Base-by-base conservation (phyloP, 163 green algal species). In the Scenedesmus sp. region DNA sequence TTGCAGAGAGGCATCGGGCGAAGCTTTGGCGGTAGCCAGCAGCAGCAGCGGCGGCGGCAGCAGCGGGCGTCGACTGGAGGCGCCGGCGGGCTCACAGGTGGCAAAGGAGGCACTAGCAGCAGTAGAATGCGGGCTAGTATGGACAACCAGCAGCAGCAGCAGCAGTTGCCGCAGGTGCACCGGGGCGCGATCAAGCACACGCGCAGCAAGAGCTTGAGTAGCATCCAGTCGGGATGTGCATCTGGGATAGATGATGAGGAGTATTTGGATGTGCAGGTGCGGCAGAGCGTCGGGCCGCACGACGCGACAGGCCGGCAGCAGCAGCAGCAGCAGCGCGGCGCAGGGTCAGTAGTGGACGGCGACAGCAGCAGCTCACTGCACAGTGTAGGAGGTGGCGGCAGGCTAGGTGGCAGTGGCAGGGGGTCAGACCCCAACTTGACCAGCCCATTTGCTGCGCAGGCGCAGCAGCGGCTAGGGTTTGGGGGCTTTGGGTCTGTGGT, bases 121-220 rank as follows among this genome's bases (percentile, higher is more conserved):
- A 83, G 77, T 60, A 82, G 88, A 23, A 7, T 15, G 3, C 10
- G 66, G 2, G n/a, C 6, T 18, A 52, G 81, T 8, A 64, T 52
- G 52, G 52, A 84, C 52, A 70, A 70, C 54, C 12, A 20, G 70
- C 86, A 73, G 70, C 86, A 76, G 54, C 67, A 84, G 85, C 64
- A 90, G 85, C 18, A 67, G 66, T 1, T 55, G 54, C 86, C 23
- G 34, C 62, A 84, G 81, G 9, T 46, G 54, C 64, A 84, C 2
- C 55, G 8, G 20, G 46, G 26, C 12, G 7, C 67, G 4, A 70
- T 81, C 67, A 66, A 56, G 66, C 87, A 91, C 87, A 74, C 12
- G 0, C 87, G 87, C 18, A 91, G 87, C 54, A 84, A 73, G 67
- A 91, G 87, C 57, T 9, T 91, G 12, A 85, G 87, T 56, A 91